Base-by-base conservation (phyloP, 2,329 filamentous ascomycete genomes). In the Sclerotinia nivalis region DNA sequence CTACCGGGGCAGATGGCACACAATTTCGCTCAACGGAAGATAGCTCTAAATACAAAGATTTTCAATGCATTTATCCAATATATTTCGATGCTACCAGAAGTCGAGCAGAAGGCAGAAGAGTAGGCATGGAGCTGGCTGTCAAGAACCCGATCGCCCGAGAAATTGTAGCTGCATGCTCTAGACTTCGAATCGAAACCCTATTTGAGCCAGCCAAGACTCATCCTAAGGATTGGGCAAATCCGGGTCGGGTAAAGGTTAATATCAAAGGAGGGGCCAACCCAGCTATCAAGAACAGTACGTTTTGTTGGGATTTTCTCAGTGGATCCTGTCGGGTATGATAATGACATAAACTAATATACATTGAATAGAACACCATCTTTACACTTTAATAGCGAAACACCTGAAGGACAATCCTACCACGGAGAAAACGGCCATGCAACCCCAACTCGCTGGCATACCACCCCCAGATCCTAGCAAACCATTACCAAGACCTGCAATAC, bases 201-300 rank as follows among this genome's bases (percentile, higher is more conserved):
- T 91, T 97, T 79, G 96, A 99, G 82, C 93, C 94, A 1, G 91
- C 91, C 78, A 97, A 97, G 84, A 87, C 89, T 71, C 96, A 99
- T 81, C 96, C 96, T 9, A 95, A 96, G 82, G 96, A 99, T 83
- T 99, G 96, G 96, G 90, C 91, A 69, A 99, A 99, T 83, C 96
- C 96, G 18, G 96, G 96, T 4, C 87, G 96, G 71, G 92, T 98
- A 73, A 89, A 92, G 75, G 88, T 98, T 64, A 83, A 90, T 77
- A 83, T 97, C 69, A 90, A 88, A 79, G 88, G 83, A 69, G 79
- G 86, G 72, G 84, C 87, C 71, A 85, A 84, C 72, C 75, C 81
- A 37, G 81, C 81, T 43, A 83, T 92, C 59, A 88, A 88, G 79
- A 92, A 90, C 76, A 92, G 87, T 88, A 81, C 67, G 86, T 82